Conservation (phyloP, 306 rosid genomes). For the Quercus bicolor region DNA sequence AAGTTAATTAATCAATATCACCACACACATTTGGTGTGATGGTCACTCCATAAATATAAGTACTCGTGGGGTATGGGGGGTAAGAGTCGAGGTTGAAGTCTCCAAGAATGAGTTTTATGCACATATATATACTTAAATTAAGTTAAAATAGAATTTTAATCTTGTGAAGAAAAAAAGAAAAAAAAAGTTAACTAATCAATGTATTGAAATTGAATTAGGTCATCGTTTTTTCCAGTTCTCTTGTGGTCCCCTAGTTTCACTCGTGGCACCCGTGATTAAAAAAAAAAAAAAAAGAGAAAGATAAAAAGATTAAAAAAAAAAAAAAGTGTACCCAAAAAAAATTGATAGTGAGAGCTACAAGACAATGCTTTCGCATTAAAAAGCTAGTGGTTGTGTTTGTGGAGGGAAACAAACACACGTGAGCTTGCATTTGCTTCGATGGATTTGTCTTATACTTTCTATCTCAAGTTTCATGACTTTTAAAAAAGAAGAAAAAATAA, state of each 20-base stretch:
- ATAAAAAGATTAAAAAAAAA: neutral
- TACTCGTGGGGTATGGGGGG: accelerated
- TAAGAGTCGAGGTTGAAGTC: accelerated
- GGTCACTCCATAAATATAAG: no score
- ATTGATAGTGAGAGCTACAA: conserved; percentile 11
- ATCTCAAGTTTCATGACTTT: neutral
- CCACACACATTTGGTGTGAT: accelerated
- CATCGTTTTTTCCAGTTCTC: neutral
- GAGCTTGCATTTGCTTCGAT: conserved; percentile 30
- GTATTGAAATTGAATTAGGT: neutral
- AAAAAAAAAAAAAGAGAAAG: neutral
- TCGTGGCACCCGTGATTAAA: conserved; percentile 24
- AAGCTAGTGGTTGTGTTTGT: conserved; percentile 15
- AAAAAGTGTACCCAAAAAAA: neutral
- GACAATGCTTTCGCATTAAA: conserved; percentile 15
- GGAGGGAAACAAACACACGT: conserved; percentile 38
- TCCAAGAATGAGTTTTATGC: accelerated
- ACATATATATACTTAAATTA: no score
- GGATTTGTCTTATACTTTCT: neutral
- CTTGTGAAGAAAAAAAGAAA: no score
- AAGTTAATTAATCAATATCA: no score
- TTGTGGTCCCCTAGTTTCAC: conserved; percentile 21
- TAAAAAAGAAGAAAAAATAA: neutral
- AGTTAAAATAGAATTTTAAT: no score
- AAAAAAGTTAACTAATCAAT: no score